These are phyloP conservation scores for Phytophthora fragariae DNA, from an alignment of 352 stramenopile species.

Conservation along the genomic window DNA sequence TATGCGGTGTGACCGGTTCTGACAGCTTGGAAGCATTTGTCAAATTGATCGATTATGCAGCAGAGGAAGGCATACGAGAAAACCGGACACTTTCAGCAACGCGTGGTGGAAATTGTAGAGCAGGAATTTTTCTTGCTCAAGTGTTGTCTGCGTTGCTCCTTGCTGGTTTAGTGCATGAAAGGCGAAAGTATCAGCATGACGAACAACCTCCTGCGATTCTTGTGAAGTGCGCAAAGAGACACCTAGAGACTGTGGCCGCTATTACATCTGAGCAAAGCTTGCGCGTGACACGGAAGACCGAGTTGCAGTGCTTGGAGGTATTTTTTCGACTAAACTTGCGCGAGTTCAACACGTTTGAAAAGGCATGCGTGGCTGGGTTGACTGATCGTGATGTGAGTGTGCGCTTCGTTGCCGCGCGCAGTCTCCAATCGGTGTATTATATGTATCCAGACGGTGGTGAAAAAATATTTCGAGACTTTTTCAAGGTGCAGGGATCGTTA, in stretches of 20 bases:
- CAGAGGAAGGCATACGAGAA: slow-evolving; percentile 50
- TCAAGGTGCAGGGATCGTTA: slow-evolving; percentile 35
- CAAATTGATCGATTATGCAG: slow-evolving; percentile 60
- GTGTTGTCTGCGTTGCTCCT: slow-evolving; percentile 54
- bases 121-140: slow-evolving; percentile 63
- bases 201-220: slow-evolving; percentile 62
- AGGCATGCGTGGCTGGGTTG: slow-evolving; percentile 51
- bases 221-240: slow-evolving; percentile 49
- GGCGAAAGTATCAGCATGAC: slow-evolving; percentile 54
- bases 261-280: slow-evolving; percentile 32
- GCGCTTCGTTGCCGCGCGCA: slow-evolving; percentile 50
- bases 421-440: slow-evolving; percentile 76
- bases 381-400: slow-evolving; percentile 67
- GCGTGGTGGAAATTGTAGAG: slow-evolving; percentile 36
- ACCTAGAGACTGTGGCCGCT: slow-evolving; percentile 36
- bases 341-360: slow-evolving; percentile 63
- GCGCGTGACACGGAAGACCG: slow-evolving; percentile 40
- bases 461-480: slow-evolving; percentile 67
- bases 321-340: slow-evolving; percentile 72
- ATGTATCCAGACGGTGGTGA: slow-evolving; percentile 82
- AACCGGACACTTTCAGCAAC: slow-evolving; percentile 30
- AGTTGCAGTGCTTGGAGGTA: slow-evolving; percentile 66
- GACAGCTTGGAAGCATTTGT: slow-evolving; percentile 68
- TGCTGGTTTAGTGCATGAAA: slow-evolving; percentile 62
- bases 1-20: slow-evolving; percentile 62